Evolutionary conservation across 2,329 filamentous ascomycete genomes (phyloP).

Genomic region (Penicillium sumatraense): DNA sequence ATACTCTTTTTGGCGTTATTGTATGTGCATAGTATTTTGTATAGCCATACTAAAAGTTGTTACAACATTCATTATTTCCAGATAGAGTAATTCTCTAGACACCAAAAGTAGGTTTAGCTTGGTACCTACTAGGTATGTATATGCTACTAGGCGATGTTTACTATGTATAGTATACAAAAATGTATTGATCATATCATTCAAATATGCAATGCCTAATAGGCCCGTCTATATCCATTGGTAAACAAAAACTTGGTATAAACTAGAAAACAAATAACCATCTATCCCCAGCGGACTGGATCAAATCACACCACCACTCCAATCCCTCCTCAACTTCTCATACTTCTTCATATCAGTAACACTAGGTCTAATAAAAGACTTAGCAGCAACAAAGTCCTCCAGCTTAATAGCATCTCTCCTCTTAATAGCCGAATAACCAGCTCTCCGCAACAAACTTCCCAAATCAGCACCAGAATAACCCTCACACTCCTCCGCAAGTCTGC

Average conservation of each 20-base stretch:
- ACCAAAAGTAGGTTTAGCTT: too few species aligned
- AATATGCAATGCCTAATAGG: too few species aligned
- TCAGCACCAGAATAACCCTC: constrained; percentile 76
- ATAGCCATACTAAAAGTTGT: constrained; percentile 37
- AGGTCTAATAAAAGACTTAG: constrained; percentile 45
- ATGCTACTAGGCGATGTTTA: too few species aligned
- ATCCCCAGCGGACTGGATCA: constrained; percentile 21
- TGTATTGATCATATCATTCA: too few species aligned
- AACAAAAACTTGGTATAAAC: constrained; percentile 8
- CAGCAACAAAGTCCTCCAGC: constrained; percentile 47
- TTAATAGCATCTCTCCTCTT: constrained; percentile 54
- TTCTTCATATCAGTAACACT: constrained; percentile 63
- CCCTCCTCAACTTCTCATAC: constrained; percentile 59
- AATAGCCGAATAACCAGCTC: constrained; percentile 63
- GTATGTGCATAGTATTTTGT: constrained; percentile 31
- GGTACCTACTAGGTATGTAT: too few species aligned
- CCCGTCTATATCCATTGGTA: background rate
- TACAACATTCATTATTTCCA: constrained; percentile 13
- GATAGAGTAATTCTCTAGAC: too few species aligned
- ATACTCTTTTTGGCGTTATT: constrained; percentile 27
- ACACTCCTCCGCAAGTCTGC: constrained; percentile 72
- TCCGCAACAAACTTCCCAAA: constrained; percentile 61
- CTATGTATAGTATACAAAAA: too few species aligned
- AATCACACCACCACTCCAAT: constrained; percentile 49
- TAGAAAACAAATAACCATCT: too few species aligned